Base-by-base conservation (phyloP, 108 stramenopile species). In the Nitzschia sp. region DNA sequence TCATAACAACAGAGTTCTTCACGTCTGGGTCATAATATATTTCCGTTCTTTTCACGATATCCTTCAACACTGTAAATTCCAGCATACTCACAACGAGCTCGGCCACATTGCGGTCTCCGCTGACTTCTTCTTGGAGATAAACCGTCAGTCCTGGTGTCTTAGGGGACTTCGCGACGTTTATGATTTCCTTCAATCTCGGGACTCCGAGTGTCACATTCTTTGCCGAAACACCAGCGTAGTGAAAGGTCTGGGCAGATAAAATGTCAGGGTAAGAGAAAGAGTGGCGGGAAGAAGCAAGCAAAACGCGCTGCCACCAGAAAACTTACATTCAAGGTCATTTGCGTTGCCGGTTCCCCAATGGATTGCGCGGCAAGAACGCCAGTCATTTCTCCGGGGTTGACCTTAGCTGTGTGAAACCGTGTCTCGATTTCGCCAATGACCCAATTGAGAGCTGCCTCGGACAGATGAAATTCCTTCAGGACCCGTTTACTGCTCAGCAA, bases 161-260 rank as follows among this genome's bases (percentile, higher is more conserved):
- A 28, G 96, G 88, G 33, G 92, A 96, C 76, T 97, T 97, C 45
- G 97, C 97, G 25, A 98, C 96, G 69, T 97, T 97, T 45, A 99
- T 95, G 59, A 99, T 95, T 83, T 99, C 98, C 74, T 97, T 97
- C 63, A 99, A 76, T 16, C 98, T 90, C 25, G 98, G 98, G 29
- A 99, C 98, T 55, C 98, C 98, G 22, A 99, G 81, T 8, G 98
- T 99, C 2, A 99, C 98, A 81, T 99, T 98, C 90, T 99, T 99
- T 6, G 98, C 97, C 28, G 91, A 91, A 28, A 99, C 96, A 66
- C 98, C 98, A 46, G 98, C 96, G 65, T 95, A 97, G 79, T 99
- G 98, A 79, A 99, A 99, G 27, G 98, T 99, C 66, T 68, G 47
- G 26, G 75, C 80, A 81, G 46, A 45, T 45, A 2, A 45, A 28